Evolutionary conservation across 345 rosid species (phyloP), one percentile per base, ranked within the genome.

Genomic region (Populus alba): DNA sequence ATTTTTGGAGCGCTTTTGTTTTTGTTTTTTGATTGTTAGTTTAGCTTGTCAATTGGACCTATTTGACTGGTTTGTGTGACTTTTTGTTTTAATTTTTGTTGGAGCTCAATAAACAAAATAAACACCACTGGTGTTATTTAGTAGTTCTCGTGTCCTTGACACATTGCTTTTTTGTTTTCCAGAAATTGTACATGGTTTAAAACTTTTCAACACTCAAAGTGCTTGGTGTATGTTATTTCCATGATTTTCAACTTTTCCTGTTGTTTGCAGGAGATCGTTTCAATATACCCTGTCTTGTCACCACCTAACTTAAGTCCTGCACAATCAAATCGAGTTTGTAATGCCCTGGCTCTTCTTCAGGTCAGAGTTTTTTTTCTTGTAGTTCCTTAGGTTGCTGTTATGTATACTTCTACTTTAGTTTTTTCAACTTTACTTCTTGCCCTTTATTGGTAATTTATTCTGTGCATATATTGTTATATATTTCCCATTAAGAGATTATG

Each of bases 261-360:
- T 29, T 75, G 17, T 49, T 77, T 79, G 76, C 92, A 97, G 99
- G 99, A 97, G 87, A 94, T 97, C 45, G 95, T 97, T 68, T 94
- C 97, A 62, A 92, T 97, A 86, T 97, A 94, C 81, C 95, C 97
- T 83, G 95, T 92, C 83, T 91, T 97, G 23, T 86, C 99, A 12
- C 98, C 99, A 31, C 99, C 98, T 20, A 91, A 87, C 83, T 85
- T 97, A 72, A 86, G 90, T 80, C 94, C 97, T 13, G 93, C 97
- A 15, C 98, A 94, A 78, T 97, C 99, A 49, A 94, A 92, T 83
- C 91, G 99, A 78, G 99, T 97, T 62, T 97, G 99, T 85, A 94
- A 97, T 84, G 97, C 97, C 66, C 94, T 97, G 49, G 99, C 99
- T 43, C 97, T 97, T 82, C 98, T 97, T 86, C 99, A 97, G 97